Conservation (phyloP, 352 stramenopile species). For the Globisporangium takayamanum region DNA sequence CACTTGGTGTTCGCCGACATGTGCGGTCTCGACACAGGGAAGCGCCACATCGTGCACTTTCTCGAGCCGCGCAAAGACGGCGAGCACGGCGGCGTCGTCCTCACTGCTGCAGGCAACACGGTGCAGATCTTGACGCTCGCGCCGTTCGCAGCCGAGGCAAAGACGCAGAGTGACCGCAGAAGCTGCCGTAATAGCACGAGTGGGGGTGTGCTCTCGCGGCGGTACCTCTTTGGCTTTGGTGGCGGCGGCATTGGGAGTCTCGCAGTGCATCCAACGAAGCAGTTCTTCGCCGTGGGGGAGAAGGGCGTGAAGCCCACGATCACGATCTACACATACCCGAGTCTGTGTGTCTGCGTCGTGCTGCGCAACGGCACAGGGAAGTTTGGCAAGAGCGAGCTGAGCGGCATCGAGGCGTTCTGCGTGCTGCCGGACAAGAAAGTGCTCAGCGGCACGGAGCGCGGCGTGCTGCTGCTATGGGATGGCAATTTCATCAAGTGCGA, state of each 20-base stretch:
- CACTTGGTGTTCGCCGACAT: conserved; percentile 64
- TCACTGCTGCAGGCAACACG: conserved; percentile 67
- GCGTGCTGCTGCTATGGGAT: conserved; percentile 91
- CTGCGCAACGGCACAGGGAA: conserved; percentile 88
- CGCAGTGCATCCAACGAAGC: conserved; percentile 55
- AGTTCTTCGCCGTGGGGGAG: conserved; percentile 85
- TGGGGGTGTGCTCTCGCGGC: conserved; percentile 19
- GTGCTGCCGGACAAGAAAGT: conserved; percentile 94
- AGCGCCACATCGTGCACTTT: conserved; percentile 63
- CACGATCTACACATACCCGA: conserved; percentile 85
- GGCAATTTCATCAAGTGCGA: conserved; percentile 95
- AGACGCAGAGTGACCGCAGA: conserved; percentile 8
- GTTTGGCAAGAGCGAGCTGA: conserved; percentile 93
- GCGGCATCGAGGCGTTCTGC: conserved; percentile 90
- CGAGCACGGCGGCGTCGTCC: conserved; percentile 47
- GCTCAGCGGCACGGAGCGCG: conserved; percentile 82
- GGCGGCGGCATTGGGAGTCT: conserved; percentile 60
- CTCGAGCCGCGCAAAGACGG: conserved; percentile 31
- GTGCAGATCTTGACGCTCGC: conserved; percentile 58
- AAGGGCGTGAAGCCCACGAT: conserved; percentile 87
- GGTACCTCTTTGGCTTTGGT: conserved; percentile 66
- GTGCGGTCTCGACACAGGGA: conserved; percentile 53
- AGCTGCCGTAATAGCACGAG: not conserved
- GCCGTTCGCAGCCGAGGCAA: conserved; percentile 6
- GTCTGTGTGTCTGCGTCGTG: conserved; percentile 57